Base-by-base conservation (phyloP, 371 early-diverging fungal genomes). In the Mucor indicus region DNA sequence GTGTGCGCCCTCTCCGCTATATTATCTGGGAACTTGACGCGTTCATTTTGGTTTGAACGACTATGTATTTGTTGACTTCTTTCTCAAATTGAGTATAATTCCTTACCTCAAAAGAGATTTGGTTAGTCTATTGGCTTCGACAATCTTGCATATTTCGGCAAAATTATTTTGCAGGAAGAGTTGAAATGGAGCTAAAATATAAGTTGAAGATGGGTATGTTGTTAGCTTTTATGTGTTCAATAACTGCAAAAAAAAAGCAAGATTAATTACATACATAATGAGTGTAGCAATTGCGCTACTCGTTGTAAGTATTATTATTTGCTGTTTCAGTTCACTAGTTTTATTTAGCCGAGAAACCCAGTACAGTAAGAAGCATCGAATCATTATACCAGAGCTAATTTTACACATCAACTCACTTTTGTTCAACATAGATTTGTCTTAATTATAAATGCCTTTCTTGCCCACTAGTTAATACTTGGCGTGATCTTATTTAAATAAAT, bases 1-100 rank as follows among this genome's bases (percentile, higher is more conserved):
- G 92, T 93, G 4, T 91, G 91, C 67, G 59, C 91, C 7, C 84
- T 93, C 55, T 90, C 89, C 8, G 90, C 84, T 15, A 81, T 79
- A 55, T 77, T 87, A 48, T 70, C 77, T 0, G 77, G 75, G 1
- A 48, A 72, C 12, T 20, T 53, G 11, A 33, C 57, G 95, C 16
- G 80, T 91, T 1, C 60, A 92, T 15, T 92, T 89, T 77, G 95
- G 80, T 15, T 56, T 95, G 42, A 77, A 92, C 46, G 92, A 89
- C 4, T 84, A 85, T 44, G 76, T 90, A 44, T 66, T 93, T 23
- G 67, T 93, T 31, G 92, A 95, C 52, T 73, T 92, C 6, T 20
- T 92, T 19, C 81, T 87, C 44, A 85, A 90, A 65, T 93, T 93
- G 93, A 75, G 69, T 10, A 45, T 84, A 1, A 70, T 91, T 33